A percentile compares a stretch with the other conserved stretches of the same genome.
Conservation (phyloP, 1,284 basidiomycete species). For the Melampsora americana region DNA sequence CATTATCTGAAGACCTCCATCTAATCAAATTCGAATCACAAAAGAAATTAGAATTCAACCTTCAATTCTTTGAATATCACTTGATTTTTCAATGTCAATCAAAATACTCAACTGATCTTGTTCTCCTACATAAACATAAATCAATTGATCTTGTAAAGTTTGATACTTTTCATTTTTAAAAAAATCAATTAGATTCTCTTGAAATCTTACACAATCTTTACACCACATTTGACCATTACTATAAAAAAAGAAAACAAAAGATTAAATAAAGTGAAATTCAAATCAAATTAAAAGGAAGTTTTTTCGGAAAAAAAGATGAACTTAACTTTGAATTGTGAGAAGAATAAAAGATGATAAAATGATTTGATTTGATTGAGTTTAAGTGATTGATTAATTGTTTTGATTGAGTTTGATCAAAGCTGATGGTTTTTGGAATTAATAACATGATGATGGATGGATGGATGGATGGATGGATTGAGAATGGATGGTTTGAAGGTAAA, state of each 20-base stretch:
- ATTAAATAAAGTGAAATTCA: too few relatives aligned
- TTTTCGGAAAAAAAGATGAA: too few relatives aligned
- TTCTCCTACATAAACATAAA: constrained; percentile 19
- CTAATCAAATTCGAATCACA: background rate
- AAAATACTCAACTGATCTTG: constrained; percentile 11
- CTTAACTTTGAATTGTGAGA: constrained; percentile 14
- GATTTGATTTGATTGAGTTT: too few relatives aligned
- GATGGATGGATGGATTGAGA: too few relatives aligned
- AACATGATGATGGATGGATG: too few relatives aligned
- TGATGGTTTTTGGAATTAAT: too few relatives aligned
- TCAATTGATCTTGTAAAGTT: background rate
- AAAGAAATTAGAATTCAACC: background rate
- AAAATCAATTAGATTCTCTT: constrained; percentile 14
- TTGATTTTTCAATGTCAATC: background rate
- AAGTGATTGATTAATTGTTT: too few relatives aligned
- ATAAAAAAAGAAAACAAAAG: background rate
- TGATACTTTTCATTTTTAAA: background rate
- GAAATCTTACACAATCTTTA: constrained; percentile 25
- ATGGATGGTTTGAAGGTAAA: too few relatives aligned
- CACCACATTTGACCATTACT: constrained; percentile 40
- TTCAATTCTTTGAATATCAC: background rate
- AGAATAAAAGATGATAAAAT: constrained; percentile 4
- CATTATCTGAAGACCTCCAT: constrained; percentile 29
- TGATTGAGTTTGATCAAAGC: too few relatives aligned
- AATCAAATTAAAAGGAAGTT: too few relatives aligned